Evolutionary conservation across 495 filamentous ascomycete genomes (phyloP), one percentile per base, ranked within the genome.

Genomic region (Ramalina intermedia): DNA sequence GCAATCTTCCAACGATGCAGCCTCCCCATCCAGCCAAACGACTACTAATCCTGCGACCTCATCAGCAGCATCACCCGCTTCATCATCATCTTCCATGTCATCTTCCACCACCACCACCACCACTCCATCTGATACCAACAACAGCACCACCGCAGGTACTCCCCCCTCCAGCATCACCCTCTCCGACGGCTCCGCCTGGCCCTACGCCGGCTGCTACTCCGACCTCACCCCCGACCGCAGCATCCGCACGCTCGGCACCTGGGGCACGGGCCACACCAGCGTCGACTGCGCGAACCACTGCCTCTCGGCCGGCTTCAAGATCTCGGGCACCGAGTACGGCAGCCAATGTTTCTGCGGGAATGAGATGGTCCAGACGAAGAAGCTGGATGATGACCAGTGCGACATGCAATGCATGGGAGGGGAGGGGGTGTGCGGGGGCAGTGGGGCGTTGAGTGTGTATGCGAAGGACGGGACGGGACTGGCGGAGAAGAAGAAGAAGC

Each of bases 281-380:
- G 47, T 43, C 26, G 39, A 46, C 18, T 59, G 56, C 20, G 51
- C 49, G 39, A 46, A 49, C 20, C 37, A 43, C 27, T 59, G 56
- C 27, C 40, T 41, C 40, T 21, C 42, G 17, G 39, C 45, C 7
- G 55, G 56, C 17, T 53, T 46, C 37, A 48, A 33, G 21, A 54
- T 57, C 33, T 36, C 56, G 9, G 54, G 56, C 12, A 57, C 56
- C 8, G 54, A 59, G 43, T 47, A 59, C 45, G 54, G 54, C 12
- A 43, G 42, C 6, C 56, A 59, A 21, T 59, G 56, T 43, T 59
- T 59, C 50, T 59, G 56, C 40, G 54, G 50, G 26, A 46, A 59
- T 27, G 40, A 42, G 20, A 36, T 59, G 27, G 36, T 40, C 13
- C 50, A 37, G 21, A 48, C 37, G 20, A 44, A 47, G 43, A 40